These are phyloP conservation scores for Bolboschoenus planiculmis DNA, from an alignment of 176 grass and related monocot species.

Conservation along the genomic window DNA sequence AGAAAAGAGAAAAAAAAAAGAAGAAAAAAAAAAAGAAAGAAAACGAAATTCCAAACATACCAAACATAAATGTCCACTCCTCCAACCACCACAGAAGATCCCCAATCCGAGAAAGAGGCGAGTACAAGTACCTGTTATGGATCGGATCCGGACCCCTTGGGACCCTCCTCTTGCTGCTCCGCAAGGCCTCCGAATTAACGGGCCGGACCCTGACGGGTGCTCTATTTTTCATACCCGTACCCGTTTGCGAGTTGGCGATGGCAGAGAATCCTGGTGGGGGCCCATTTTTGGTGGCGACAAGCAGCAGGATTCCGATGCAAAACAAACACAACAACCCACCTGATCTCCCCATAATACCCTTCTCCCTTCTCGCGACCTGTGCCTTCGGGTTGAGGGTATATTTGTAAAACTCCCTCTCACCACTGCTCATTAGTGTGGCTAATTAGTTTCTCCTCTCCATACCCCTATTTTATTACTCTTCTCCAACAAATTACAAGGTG, in stretches of 20 bases:
- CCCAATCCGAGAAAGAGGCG: too few species aligned
- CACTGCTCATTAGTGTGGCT: constrained; percentile 14
- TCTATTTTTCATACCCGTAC: neutral
- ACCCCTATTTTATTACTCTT: too few species aligned
- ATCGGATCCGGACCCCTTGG: constrained; percentile 69
- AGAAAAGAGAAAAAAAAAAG: neutral
- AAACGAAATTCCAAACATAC: constrained; percentile 18
- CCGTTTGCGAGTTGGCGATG: neutral
- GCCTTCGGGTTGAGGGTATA: neutral
- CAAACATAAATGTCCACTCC: constrained; percentile 19
- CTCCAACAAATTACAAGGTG: too few species aligned
- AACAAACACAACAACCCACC: constrained; percentile 18
- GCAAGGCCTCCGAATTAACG: constrained; percentile 22
- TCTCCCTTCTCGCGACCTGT: neutral
- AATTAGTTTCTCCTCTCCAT: constrained; percentile 13
- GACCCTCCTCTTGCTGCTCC: constrained; percentile 57
- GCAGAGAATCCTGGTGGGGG: neutral
- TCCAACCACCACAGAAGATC: constrained; percentile 18
- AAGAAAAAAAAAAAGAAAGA: neutral
- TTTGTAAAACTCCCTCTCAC: neutral
- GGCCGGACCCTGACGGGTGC: neutral
- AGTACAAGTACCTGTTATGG: constrained; percentile 61
- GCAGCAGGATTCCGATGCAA: constrained; percentile 26
- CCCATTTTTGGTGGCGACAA: constrained; percentile 9
- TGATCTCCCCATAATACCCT: constrained; percentile 31